Evolutionary conservation across 202 grass and related monocot genomes (phyloP), one percentile per base, ranked within the genome.

Genomic region (Hordeum pubiflorum): DNA sequence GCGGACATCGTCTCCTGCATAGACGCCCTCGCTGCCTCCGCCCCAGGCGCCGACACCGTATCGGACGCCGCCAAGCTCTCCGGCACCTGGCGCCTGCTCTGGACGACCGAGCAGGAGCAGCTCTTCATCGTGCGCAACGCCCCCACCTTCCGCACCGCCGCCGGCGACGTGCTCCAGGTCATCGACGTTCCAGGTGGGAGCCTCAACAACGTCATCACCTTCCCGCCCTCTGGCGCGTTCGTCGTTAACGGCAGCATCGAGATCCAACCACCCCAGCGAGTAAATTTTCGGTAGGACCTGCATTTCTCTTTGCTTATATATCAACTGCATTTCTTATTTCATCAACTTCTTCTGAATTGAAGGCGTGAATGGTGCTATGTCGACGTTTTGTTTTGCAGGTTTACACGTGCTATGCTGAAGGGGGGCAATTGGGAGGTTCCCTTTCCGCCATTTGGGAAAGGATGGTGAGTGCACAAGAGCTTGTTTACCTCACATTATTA

Each of bases 41-140:
- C 61, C 5, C 81, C 85, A 3, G 88, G 38, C 0, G 75, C 54
- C 4, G 83, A 89, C 60, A 89, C 87, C 23, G 87, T 85, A 4
- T 95, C 96, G 2, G 90, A 90, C 50, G 85, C 68, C 0, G 29
- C 24, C 23, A 88, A 59, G 67, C 89, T 99, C 62, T 99, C 96
- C 7, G 83, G 84, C 14, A 99, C 90, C 17, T 99, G 92, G 92
- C 82, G 92, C 54, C 86, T 99, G 78, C 92, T 93, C 17, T 99
- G 92, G 96, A 99, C 96, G 46, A 99, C 90, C 32, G 96, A 95
- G 85, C 86, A 86, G 85, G 96, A 99, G 83, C 96, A 99, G 90
- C 92, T 99, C 65, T 93, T 95, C 87, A 96, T 99, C 79, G 83
- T 99, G 66, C 82, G 89, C 22, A 99, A 93, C 74, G 89, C 92